Base-by-base conservation (phyloP, 441 rosid species). In the Populus hybrid region DNA sequence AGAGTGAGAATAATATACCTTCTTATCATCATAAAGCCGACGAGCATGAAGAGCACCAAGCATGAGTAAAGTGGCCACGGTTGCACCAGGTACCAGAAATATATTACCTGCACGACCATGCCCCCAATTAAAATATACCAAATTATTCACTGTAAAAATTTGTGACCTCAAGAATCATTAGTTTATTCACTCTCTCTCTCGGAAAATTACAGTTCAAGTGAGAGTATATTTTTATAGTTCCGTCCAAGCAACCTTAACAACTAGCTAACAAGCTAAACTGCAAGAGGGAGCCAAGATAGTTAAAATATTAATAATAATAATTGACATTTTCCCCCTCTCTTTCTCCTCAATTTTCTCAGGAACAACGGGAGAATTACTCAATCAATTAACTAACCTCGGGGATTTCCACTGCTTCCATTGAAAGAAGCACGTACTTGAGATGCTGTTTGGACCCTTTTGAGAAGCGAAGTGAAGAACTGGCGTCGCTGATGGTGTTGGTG, bases 11-110 rank as follows among this genome's bases (percentile, higher is more conserved):
- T 33, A 24, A 75, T 36, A 20, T 77, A 93, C 99, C 94, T 96
- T 96, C 86, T 88, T 93, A 80, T 94, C 99, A 68, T 87, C 90
- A 68, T 94, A 96, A 31, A 96, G 87, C 12, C 98, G 91, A 33
- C 98, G 96, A 56, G 94, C 98, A 73, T 94, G 99, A 76, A 96
- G 98, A 64, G 89, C 97, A 56, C 98, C 98, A 63, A 96, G 97
- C 99, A 96, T 96, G 76, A 96, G 94, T 6, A 94, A 79, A 72
- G 97, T 93, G 38, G 99, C 98, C 45, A 85, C 86, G 20, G 98
- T 96, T 61, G 99, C 99, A 65, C 98, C 96, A 7, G 98, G 97
- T 74, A 96, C 71, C 81, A 93, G 83, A 83, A 90, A 90, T 68
- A 78, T 73, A 80, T 88, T 92, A 74, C 97, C 99, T 94, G 84